A percentile compares a stretch with the other conserved stretches of the same genome.
Conservation (phyloP, 768 basidiomycete species). For the Lanmaoa rubissima region DNA sequence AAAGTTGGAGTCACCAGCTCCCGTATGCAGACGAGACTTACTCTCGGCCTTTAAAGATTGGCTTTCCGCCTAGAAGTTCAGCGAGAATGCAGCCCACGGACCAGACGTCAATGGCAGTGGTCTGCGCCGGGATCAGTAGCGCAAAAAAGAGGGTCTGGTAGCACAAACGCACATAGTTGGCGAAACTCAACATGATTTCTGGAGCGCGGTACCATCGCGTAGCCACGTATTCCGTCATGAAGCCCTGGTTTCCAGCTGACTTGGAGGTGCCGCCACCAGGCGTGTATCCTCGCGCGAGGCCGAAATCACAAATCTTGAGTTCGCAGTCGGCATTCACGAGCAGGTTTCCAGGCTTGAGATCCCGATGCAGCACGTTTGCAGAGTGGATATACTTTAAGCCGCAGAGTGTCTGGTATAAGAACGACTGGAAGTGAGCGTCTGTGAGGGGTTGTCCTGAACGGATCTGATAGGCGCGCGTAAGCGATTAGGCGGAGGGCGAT, state of each 20-base stretch:
- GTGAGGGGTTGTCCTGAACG: conserved; percentile 86
- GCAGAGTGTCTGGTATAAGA: conserved; percentile 97
- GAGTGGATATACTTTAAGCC: conserved; percentile 98
- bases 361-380: conserved; percentile 95
- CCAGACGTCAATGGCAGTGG: conserved; percentile 94
- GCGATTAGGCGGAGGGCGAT: neutral
- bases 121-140: conserved; percentile 42
- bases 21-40: conserved; percentile 39
- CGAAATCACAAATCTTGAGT: conserved; percentile 98
- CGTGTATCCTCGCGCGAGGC: conserved; percentile 90
- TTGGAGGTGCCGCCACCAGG: conserved; percentile 75
- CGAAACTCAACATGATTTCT: conserved; percentile 98
- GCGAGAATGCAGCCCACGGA: conserved; percentile 94
- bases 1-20: conserved; percentile 1
- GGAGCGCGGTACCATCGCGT: conserved; percentile 98
- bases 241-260: conserved; percentile 81
- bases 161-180: conserved; percentile 72
- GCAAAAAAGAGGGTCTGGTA: neutral
- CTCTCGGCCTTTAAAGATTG: conserved; percentile 97
- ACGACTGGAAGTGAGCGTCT: conserved; percentile 91
- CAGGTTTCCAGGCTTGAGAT: conserved; percentile 92
- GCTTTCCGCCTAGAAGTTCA: conserved; percentile 89
- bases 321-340: conserved; percentile 98
- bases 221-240: conserved; percentile 99
- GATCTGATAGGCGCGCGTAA: conserved; percentile 44